Evolutionary conservation across 192 early-diverging fungal genomes (phyloP).

Genomic region (Backusella westeae): DNA sequence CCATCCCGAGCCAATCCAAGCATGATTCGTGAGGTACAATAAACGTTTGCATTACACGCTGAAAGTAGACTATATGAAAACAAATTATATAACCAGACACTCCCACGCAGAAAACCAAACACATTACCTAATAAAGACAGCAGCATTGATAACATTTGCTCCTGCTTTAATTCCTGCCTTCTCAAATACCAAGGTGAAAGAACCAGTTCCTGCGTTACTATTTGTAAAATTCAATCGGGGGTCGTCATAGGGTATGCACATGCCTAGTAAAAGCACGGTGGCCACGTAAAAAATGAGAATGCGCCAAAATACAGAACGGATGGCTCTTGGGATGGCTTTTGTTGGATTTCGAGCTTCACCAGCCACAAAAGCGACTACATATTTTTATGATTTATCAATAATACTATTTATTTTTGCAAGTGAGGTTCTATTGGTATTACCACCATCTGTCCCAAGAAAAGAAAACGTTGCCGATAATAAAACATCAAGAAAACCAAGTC

Average conservation of each 20-base stretch:
- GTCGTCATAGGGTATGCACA: constrained; percentile 67
- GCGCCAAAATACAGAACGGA: constrained; percentile 80
- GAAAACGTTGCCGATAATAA: constrained; percentile 78
- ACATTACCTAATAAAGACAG: constrained; percentile 44
- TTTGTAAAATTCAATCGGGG: constrained; percentile 42
- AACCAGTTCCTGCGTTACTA: constrained; percentile 51
- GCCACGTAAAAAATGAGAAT: constrained; percentile 79
- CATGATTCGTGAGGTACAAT: constrained; percentile 75
- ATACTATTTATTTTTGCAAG: no score
- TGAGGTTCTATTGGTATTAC: neutral
- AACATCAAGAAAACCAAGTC: constrained; percentile 61
- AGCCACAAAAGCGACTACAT: constrained; percentile 74
- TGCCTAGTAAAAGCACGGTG: constrained; percentile 76
- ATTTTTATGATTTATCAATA: no score
- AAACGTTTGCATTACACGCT: constrained; percentile 78
- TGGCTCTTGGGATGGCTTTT: constrained; percentile 69
- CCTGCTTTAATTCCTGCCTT: constrained; percentile 56
- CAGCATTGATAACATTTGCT: constrained; percentile 65
- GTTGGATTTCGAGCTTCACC: constrained; percentile 86
- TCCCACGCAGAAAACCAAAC: neutral
- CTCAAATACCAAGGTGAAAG: constrained; percentile 64
- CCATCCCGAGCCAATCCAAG: constrained; percentile 70
- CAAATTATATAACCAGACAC: no score
- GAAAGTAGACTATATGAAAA: constrained; percentile 45
- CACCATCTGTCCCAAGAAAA: constrained; percentile 82